phyloP scores from a whole-genome alignment of 139 green algal species.

The Asterochloris sp. region DNA sequence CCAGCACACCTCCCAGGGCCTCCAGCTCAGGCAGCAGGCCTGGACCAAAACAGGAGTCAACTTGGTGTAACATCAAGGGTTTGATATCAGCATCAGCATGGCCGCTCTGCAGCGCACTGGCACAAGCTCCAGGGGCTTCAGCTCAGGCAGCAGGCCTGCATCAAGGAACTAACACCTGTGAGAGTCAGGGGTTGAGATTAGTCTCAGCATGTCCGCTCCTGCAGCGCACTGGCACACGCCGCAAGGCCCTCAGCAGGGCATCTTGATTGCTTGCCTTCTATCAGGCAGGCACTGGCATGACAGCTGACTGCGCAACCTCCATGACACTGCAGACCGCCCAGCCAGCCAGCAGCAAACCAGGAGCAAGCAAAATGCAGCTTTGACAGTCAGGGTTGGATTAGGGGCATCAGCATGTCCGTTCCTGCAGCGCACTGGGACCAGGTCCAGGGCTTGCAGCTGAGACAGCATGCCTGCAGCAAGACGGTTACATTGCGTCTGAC shows the following conservation, averaged over 20 bases:
- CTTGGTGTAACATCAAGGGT: not conserved
- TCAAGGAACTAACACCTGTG: not conserved
- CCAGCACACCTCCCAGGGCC: slow-evolving; percentile 31
- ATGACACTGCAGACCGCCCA: too few species aligned
- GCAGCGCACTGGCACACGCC: too few species aligned
- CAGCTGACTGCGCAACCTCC: too few species aligned
- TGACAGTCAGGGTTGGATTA: not conserved
- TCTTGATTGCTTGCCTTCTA: too few species aligned
- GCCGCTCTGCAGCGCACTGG: too few species aligned
- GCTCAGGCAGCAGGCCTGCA: slow-evolving; percentile 40
- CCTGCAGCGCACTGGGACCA: too few species aligned
- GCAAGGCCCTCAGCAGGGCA: not conserved
- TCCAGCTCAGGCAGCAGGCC: slow-evolving; percentile 39
- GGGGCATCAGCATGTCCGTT: too few species aligned
- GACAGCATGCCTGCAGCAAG: too few species aligned
- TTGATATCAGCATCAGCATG: too few species aligned
- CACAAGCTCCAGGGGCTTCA: slow-evolving; percentile 36
- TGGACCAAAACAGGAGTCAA: slow-evolving; percentile 7
- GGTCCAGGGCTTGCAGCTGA: slow-evolving; percentile 42
- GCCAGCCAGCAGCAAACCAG: slow-evolving; percentile 37
- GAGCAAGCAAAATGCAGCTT: not conserved
- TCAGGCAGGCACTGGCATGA: too few species aligned
- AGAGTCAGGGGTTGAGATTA: not conserved
- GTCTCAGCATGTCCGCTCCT: too few species aligned
- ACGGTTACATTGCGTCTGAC: too few species aligned